Base-by-base conservation (phyloP, 441 rosid species). In the Brassica balearica region DNA sequence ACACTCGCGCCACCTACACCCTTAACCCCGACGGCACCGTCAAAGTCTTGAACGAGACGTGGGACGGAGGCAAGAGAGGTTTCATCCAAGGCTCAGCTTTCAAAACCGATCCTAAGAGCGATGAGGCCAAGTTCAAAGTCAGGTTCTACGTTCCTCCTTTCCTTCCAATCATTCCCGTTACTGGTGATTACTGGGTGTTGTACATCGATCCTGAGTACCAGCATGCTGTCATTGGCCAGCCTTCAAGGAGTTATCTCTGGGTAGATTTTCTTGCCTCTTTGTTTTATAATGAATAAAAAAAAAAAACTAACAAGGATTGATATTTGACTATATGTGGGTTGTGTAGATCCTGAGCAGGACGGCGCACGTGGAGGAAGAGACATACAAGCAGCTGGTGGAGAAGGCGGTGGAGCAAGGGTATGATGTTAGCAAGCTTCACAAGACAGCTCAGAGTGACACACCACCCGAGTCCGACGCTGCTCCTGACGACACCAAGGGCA, bases 101-200 rank as follows among this genome's bases (percentile, higher is more conserved):
- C 76, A 89, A 90, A 82, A 87, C 92, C 20, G 87, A 95, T 58
- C 92, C 96, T 4, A 85, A 76, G 2, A 88, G 88, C 76, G 94
- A 95, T 19, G 97, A 95, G 82, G 97, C 99, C 15, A 95, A 95
- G 86, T 87, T 95, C 70, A 95, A 93, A 81, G 99, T 95, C 55
- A 95, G 84, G 76, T 93, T 95, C 75, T 95, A 87, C 51, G 88
- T 95, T 2, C 99, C 98, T 5, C 98, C 99, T 2, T 90, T 95
- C 81, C 69, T 92, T 48, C 98, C 99, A 0, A 81, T 95, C 78
- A 62, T 95, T 53, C 98, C 97, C 17, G 92, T 95, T 53, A 72
- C 68, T 3, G 99, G 99, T 0, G 88, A 95, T 63, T 93, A 93
- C 87, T 95, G 99, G 98, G 89, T 95, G 7, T 70, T 93, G 70